Evolutionary conservation across 345 rosid species (phyloP), one percentile per base, ranked within the genome.

Genomic region (Arabis hirsuta): DNA sequence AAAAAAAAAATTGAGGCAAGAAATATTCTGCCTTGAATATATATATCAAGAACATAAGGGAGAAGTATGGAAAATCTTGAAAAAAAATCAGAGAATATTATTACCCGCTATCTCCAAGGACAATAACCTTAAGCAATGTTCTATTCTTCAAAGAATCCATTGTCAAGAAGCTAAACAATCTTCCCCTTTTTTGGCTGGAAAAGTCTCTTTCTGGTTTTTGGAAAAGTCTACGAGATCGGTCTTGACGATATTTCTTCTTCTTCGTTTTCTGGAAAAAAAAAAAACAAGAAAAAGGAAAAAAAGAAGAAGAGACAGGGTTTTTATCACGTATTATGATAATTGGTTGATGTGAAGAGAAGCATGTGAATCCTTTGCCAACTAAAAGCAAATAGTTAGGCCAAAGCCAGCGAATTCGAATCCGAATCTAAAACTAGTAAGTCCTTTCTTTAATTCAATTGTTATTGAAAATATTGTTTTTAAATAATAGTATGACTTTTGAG

Each of bases 31-130:
- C 26, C 32, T 62, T 53, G 16, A 16, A 19, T 71, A 4, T 5
- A 4, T 5, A 27, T 71, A 52, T 62, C 47, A 43, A 72, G 65
- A 61, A 13, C 52, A 55, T 36, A 57, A 48, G 14, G 55, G 36
- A 32, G 12, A 54, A 62, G 10, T 44, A 9, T 29, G n/a, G 8
- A 55, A 20, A 54, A 43, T 10, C 13, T 10, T 44, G 22, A 39
- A 46, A 11, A 46, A 9, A 65, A 34, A 19, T 12, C 10, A 31
- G 14, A 54, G 27, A n/a, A 60, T 20, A 24, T 29, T 27, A 76
- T 8, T 80, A 90, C 98, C 98, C 98, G 41, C 89, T 86, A 47
- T 93, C 98, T 20, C 97, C 97, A 0, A 93, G 90, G 43, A 90
- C 88, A 43, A 93, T 87, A 75, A 93, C 94, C 79, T 90, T 90